A percentile compares a stretch with the other conserved stretches of the same genome.
Conservation (phyloP, 495 filamentous ascomycete genomes). For the Astrocystis sublimbata region DNA sequence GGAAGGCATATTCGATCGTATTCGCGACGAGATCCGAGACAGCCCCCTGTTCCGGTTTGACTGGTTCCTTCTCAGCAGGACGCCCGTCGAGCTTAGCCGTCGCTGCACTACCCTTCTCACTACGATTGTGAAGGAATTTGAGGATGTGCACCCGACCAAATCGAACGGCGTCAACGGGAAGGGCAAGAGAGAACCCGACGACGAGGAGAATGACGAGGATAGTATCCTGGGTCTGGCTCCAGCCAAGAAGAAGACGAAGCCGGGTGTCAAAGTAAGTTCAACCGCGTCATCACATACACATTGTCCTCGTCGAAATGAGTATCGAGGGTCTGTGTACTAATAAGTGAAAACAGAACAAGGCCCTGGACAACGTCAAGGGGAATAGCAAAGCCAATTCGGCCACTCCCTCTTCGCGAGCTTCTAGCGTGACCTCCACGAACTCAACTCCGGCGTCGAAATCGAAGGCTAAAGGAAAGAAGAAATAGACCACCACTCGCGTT, state of each 20-base stretch:
- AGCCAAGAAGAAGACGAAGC: slow-evolving; percentile 88
- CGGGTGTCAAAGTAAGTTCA: slow-evolving; percentile 63
- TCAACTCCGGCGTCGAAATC: slow-evolving; percentile 45
- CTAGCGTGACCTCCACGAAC: slow-evolving; percentile 51
- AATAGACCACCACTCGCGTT: slow-evolving; percentile 41
- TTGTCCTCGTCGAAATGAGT: not conserved
- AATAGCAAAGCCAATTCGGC: slow-evolving; percentile 58
- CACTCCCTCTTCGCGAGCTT: slow-evolving; percentile 55
- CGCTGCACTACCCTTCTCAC: slow-evolving; percentile 92
- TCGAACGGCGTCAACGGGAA: slow-evolving; percentile 68
- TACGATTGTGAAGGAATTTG: slow-evolving; percentile 92
- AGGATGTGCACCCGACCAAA: slow-evolving; percentile 57
- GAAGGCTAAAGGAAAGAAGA: slow-evolving; percentile 59
- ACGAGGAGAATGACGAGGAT: slow-evolving; percentile 83
- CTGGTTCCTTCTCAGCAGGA: slow-evolving; percentile 97
- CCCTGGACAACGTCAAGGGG: slow-evolving; percentile 61
- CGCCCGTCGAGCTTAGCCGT: slow-evolving; percentile 86
- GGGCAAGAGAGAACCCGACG: slow-evolving; percentile 69
- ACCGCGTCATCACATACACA: not conserved
- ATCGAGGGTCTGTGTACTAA: slow-evolving; percentile 30
- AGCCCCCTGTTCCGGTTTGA: slow-evolving; percentile 96
- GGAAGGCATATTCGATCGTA: slow-evolving; percentile 79
- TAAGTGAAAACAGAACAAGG: slow-evolving; percentile 56
- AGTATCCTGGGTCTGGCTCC: slow-evolving; percentile 70
- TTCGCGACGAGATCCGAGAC: slow-evolving; percentile 90